Conservation (phyloP, 1,284 basidiomycete genomes). For the Paramarasmius palmivorus region DNA sequence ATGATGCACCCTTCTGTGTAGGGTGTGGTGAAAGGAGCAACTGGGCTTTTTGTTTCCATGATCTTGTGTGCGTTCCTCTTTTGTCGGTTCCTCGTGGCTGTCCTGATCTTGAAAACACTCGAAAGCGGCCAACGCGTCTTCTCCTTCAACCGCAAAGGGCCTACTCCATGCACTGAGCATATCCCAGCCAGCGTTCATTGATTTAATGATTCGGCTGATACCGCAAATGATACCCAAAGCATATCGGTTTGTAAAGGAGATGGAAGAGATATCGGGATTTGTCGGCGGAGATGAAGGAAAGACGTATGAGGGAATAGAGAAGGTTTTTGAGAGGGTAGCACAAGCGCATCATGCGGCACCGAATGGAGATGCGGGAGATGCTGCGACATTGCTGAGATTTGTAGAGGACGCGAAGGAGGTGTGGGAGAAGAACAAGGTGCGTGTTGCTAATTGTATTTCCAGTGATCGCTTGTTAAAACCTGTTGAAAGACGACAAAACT, state of each 20-base stretch:
- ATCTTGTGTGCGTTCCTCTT: slow-evolving; percentile 37
- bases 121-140: slow-evolving; percentile 24
- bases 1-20: slow-evolving; percentile 22
- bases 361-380: slow-evolving; percentile 3
- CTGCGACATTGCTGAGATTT: slow-evolving; percentile 13
- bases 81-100: no score
- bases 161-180: slow-evolving; percentile 23
- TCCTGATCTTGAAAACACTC: neutral
- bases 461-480: no score
- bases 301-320: slow-evolving; percentile 18
- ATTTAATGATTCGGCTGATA: slow-evolving; percentile 21
- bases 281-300: slow-evolving; percentile 11
- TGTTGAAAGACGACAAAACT: no score
- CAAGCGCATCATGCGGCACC: slow-evolving; percentile 5
- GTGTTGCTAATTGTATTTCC: neutral
- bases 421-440: neutral
- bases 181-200: slow-evolving; percentile 23
- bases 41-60: slow-evolving; percentile 45
- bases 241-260: slow-evolving; percentile 28
- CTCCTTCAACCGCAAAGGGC: slow-evolving; percentile 25
- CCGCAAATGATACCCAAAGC: slow-evolving; percentile 25
- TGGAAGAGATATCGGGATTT: slow-evolving; percentile 26
- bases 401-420: slow-evolving; percentile 12
- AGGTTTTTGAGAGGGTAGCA: slow-evolving; percentile 18
- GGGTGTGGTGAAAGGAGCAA: slow-evolving; percentile 48